Evolutionary conservation across 257 asterid genomes (phyloP), one percentile per base, ranked within the genome.

Genomic region (Scutellaria minor): DNA sequence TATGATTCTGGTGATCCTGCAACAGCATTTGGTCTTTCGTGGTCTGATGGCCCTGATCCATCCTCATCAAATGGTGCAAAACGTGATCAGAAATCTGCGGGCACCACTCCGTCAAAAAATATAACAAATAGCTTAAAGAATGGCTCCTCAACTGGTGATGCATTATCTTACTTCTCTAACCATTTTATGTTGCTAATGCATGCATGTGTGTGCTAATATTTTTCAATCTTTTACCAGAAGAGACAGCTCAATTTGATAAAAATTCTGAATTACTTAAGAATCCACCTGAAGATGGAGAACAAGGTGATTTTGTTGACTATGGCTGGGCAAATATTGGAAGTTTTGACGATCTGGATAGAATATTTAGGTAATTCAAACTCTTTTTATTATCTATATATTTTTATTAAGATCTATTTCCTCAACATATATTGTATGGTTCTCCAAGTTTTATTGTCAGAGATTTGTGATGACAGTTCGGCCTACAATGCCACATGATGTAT

Each of bases 311-410:
- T 79, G 88, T 77, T 78, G 92, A 86, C 82, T 94, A 86, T 78
- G 88, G 85, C 71, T 94, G 98, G 98, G 93, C 87, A 39, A 87
- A 81, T 70, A 89, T 94, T 51, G 96, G 97, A 80, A 94, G 95
- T 79, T 94, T 94, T 74, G 97, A 89, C 65, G 98, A 91, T 70
- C 93, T 94, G 66, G 98, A 91, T 77, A 86, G 86, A 80, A 86
- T 94, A 72, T 91, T 94, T 82, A 88, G 96, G 98, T 94, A 89
- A 84, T 14, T 71, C 68, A 44, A 61, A 75, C 65, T 71, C 41
- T 46, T 39, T 72, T 60, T n/a, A 54, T 13, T 68, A 73, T 48
- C 68, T 51, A 14, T 64, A 14, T 68, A 52, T 63, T 67, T 47
- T 65, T 46, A n/a, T 57, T 70, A 24, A 27, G 46, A 75, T 69